phyloP scores from a whole-genome alignment of 441 rosid species.

The Eruca vesicaria region DNA sequence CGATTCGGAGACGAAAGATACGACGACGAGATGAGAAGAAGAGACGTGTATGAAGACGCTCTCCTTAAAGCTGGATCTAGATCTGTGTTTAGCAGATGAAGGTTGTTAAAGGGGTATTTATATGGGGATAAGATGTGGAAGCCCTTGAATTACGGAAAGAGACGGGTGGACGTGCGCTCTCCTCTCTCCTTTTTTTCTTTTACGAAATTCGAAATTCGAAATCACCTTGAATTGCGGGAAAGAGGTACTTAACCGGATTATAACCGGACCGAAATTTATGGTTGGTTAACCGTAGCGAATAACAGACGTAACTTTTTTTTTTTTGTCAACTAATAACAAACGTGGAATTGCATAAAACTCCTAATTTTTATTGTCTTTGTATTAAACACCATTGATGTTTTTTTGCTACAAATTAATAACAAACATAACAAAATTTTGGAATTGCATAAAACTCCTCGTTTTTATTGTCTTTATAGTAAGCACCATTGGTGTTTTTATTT shows the following conservation, averaged over 20 bases:
- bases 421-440: no score
- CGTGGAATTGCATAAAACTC: not conserved
- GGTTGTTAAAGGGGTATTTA: not conserved
- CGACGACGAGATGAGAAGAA: constrained; percentile 23
- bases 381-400: not conserved
- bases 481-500: not conserved
- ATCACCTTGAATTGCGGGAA: not conserved
- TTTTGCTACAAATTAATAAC: not conserved
- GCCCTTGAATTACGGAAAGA: not conserved
- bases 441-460: not conserved
- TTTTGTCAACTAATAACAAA: no score
- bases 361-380: not conserved
- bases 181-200: not conserved
- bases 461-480: not conserved
- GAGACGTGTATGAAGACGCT: constrained; percentile 92
- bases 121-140: not conserved
- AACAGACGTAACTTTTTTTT: no score
- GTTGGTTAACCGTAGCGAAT: not conserved
- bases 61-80: constrained; percentile 15
- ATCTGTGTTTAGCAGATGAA: constrained; percentile 22
- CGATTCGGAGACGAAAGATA: not conserved
- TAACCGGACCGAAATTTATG: no score
- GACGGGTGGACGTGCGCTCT: not conserved
- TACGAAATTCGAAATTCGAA: not conserved
- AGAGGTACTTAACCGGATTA: not conserved